A percentile compares a stretch with the other conserved stretches of the same genome.
These are phyloP conservation scores for Suillus placidus DNA, from an alignment of 768 basidiomycete genomes.

Conservation along the genomic window DNA sequence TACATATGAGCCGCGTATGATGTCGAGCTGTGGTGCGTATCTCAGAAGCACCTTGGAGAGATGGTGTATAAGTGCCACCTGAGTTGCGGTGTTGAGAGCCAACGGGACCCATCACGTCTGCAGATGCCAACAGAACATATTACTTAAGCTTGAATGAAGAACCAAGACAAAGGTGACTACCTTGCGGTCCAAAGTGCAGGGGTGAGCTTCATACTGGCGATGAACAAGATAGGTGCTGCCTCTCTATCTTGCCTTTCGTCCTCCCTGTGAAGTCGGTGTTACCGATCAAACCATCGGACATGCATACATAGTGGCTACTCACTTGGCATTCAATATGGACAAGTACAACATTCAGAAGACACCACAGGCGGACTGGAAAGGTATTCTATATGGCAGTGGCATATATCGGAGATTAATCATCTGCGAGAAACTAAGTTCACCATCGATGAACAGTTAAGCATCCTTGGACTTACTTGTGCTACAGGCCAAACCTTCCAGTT, in stretches of 20 bases:
- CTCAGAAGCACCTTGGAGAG: too few relatives aligned
- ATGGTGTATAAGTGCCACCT: too few relatives aligned
- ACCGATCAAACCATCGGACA: constrained; percentile 1
- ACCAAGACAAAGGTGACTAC: too few relatives aligned
- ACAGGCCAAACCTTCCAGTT: constrained; percentile 96
- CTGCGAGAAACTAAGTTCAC: constrained; percentile 36
- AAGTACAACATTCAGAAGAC: constrained; percentile 93
- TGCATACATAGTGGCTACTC: constrained; percentile 28
- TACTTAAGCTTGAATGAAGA: too few relatives aligned
- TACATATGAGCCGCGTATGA: too few relatives aligned
- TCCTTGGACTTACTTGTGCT: constrained; percentile 46
- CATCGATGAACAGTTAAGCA: not conserved
- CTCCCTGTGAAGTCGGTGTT: constrained; percentile 43
- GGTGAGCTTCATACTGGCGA: too few relatives aligned
- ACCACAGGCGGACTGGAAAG: constrained; percentile 86
- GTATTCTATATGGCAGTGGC: constrained; percentile 81
- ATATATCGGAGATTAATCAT: constrained; percentile 83
- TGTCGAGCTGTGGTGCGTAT: too few relatives aligned
- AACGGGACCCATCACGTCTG: too few relatives aligned
- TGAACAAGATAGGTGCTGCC: constrained; percentile 15
- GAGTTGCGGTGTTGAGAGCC: too few relatives aligned
- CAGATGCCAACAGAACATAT: too few relatives aligned
- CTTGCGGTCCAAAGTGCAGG: too few relatives aligned
- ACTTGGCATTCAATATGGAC: constrained; percentile 79
- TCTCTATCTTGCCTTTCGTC: constrained; percentile 52